phyloP scores from a whole-genome alignment of 179 eudicot species.

The Camellia oleifera region DNA sequence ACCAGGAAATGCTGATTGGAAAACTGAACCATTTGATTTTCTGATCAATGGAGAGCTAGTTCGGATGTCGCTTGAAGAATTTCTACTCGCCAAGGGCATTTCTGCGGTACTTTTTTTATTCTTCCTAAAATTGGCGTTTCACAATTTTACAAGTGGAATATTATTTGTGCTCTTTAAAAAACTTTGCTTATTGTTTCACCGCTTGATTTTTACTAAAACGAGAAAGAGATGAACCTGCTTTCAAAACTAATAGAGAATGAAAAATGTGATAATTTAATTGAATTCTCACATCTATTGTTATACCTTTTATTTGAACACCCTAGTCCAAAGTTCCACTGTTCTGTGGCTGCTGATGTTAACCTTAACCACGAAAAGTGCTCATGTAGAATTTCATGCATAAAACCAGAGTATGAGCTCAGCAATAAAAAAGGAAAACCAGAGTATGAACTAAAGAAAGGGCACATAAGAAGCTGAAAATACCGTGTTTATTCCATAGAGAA shows the following conservation, averaged over 20 bases:
- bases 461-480: neutral
- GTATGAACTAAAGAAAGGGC: neutral
- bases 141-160: neutral
- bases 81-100: constrained; percentile 83
- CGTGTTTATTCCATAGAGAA: neutral
- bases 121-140: neutral
- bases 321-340: too few relatives aligned
- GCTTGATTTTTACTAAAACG: neutral
- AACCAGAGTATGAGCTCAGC: neutral
- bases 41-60: constrained; percentile 80
- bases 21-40: constrained; percentile 79
- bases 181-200: neutral
- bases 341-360: neutral
- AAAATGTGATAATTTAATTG: neutral
- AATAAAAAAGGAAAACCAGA: neutral
- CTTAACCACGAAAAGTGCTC: neutral
- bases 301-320: neutral
- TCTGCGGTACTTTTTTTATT: constrained; percentile 55
- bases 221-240: neutral
- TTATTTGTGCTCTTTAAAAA: neutral
- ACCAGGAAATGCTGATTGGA: constrained; percentile 68
- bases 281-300: neutral
- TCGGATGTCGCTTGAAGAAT: constrained; percentile 88
- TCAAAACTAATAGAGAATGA: neutral
- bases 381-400: neutral